phyloP scores from a whole-genome alignment of 2,329 filamentous ascomycete genomes.

The Coccinonectria pachysandricola region DNA sequence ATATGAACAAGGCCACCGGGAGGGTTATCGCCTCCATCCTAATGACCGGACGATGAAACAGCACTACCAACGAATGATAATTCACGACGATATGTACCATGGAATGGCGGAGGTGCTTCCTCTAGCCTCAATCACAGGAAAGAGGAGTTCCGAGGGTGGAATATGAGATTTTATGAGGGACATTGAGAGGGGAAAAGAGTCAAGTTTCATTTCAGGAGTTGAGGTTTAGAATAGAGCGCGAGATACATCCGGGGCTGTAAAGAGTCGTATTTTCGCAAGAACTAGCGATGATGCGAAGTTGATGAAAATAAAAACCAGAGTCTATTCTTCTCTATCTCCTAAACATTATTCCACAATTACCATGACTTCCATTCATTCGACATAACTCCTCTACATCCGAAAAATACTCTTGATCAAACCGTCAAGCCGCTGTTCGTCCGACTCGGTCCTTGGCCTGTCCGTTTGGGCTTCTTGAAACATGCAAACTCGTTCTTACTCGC shows the following conservation, averaged over 20 bases:
- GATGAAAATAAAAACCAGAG: constrained; percentile 1
- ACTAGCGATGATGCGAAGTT: too few species aligned
- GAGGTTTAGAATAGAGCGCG: constrained; percentile 13
- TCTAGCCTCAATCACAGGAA: too few species aligned
- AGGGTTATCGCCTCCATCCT: constrained; percentile 17
- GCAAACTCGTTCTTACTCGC: constrained; percentile 76
- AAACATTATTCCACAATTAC: constrained; percentile 1
- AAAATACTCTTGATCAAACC: constrained; percentile 16
- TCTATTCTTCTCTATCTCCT: constrained; percentile 1
- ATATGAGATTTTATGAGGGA: too few species aligned
- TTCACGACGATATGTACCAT: constrained; percentile 14
- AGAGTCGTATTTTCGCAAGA: too few species aligned
- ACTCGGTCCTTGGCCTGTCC: constrained; percentile 24
- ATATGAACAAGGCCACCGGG: too few species aligned
- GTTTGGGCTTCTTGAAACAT: constrained; percentile 63
- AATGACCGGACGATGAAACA: constrained; percentile 19
- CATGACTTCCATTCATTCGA: too few species aligned
- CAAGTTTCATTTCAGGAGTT: too few species aligned
- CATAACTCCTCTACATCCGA: too few species aligned
- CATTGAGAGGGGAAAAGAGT: too few species aligned
- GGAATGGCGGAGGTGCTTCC: constrained; percentile 4
- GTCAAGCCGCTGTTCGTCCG: constrained; percentile 23
- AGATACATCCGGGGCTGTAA: constrained; percentile 13
- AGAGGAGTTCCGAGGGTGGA: too few species aligned
- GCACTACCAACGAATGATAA: constrained; percentile 19